Percentiles rank a stretch among this genome's conserved stretches.
phyloP scores from a whole-genome alignment of 129 eudicot species.

The Chrysanthemum makinoi region DNA sequence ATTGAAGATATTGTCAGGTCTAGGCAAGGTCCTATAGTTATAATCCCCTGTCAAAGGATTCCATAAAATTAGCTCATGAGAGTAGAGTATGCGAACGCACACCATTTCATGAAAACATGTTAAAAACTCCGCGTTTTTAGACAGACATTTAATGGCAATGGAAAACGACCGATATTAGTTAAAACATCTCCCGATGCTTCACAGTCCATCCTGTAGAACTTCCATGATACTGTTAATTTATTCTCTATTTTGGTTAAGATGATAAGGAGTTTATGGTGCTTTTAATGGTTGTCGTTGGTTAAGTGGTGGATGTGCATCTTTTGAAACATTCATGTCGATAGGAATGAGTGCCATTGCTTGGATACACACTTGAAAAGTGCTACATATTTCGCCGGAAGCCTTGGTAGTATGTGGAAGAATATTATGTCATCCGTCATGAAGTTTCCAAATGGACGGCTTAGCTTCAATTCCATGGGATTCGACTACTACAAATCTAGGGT shows the following conservation, averaged over 20 bases:
- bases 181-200: background rate
- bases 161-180: background rate
- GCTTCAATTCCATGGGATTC: too few species aligned
- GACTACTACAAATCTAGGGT: too few species aligned
- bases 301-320: background rate
- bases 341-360: too few species aligned
- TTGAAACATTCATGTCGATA: too few species aligned
- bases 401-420: too few species aligned
- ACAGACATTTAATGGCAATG: background rate
- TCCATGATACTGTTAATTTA: background rate
- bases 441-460: too few species aligned
- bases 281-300: background rate
- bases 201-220: background rate
- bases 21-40: background rate
- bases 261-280: background rate
- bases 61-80: background rate
- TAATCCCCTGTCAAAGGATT: background rate
- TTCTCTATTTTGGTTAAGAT: background rate
- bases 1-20: background rate
- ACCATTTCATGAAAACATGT: conserved; percentile 1
- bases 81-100: background rate
- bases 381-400: too few species aligned
- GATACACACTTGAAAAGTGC: too few species aligned
- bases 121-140: background rate
- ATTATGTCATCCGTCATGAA: too few species aligned